Evolutionary conservation across 2,329 filamentous ascomycete genomes (phyloP).

Genomic region (Aspergillus awamori): DNA sequence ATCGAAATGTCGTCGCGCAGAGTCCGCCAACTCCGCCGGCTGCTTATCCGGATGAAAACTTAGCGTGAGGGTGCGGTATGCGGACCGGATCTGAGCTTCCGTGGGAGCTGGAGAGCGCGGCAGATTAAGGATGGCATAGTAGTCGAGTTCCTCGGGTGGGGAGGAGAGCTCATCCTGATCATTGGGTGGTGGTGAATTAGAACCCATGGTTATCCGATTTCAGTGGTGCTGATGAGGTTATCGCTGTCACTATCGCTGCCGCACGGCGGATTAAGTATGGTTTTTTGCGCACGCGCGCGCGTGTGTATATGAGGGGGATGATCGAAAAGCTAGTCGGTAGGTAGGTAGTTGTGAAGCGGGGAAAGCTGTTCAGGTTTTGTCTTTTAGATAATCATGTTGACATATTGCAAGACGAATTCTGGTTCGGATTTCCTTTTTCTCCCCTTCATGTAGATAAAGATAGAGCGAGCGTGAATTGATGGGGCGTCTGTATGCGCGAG

Average conservation of each 20-base stretch:
- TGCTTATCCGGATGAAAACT: conserved; percentile 53
- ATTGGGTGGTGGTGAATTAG: background rate
- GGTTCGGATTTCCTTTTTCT: too few species aligned
- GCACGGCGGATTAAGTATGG: background rate
- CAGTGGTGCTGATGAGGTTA: background rate
- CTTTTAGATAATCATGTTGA: too few species aligned
- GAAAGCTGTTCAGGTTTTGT: too few species aligned
- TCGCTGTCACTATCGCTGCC: background rate
- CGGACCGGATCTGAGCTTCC: conserved; percentile 46
- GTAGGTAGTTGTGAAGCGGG: too few species aligned
- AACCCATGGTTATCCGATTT: background rate
- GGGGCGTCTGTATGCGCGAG: background rate
- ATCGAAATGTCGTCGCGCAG: conserved; percentile 42
- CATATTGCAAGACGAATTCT: too few species aligned
- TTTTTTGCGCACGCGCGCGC: background rate
- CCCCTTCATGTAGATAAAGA: too few species aligned
- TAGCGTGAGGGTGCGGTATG: conserved; percentile 47
- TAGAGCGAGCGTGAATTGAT: too few species aligned
- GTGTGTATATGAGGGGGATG: background rate
- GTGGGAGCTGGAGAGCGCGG: conserved; percentile 43
- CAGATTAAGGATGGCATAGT: conserved; percentile 47
- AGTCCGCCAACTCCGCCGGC: conserved; percentile 40
- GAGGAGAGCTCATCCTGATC: background rate
- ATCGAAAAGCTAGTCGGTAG: background rate
- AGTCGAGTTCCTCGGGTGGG: conserved; percentile 38